phyloP scores from a whole-genome alignment of 2,329 filamentous ascomycete genomes.

The Laburnicola sp. region DNA sequence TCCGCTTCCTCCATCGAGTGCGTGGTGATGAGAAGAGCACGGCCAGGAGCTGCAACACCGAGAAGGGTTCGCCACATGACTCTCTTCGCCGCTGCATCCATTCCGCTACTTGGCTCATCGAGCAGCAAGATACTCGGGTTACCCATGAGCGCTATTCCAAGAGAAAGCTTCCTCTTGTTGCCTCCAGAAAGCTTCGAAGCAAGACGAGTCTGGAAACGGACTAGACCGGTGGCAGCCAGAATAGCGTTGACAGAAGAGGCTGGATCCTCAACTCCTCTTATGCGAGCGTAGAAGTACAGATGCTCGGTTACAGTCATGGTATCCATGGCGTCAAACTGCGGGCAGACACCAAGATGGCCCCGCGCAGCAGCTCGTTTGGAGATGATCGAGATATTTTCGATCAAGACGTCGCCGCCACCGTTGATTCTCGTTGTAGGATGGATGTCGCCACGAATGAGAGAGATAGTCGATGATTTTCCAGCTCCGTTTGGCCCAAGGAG shows the following conservation, averaged over 20 bases:
- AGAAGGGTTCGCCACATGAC: constrained; percentile 90
- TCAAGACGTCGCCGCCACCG: constrained; percentile 75
- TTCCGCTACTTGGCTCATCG: constrained; percentile 84
- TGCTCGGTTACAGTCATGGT: constrained; percentile 88
- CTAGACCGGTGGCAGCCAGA: constrained; percentile 77
- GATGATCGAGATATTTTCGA: constrained; percentile 77
- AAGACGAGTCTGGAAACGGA: constrained; percentile 71
- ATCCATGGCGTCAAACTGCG: constrained; percentile 76
- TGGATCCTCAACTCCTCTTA: constrained; percentile 75
- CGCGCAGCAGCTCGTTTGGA: constrained; percentile 72
- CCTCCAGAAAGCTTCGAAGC: constrained; percentile 81
- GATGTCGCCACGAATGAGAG: constrained; percentile 84
- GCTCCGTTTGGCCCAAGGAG: constrained; percentile 89
- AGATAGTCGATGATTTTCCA: constrained; percentile 88
- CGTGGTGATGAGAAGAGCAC: constrained; percentile 85
- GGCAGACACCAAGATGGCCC: constrained; percentile 83
- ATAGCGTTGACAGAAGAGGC: constrained; percentile 77
- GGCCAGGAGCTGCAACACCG: constrained; percentile 67
- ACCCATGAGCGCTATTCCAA: constrained; percentile 90
- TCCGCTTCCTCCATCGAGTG: constrained; percentile 97
- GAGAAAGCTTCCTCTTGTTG: constrained; percentile 88
- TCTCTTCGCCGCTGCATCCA: constrained; percentile 88
- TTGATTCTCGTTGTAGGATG: constrained; percentile 62
- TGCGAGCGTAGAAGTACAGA: constrained; percentile 81
- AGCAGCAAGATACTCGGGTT: constrained; percentile 85